phyloP scores from a whole-genome alignment of 2,329 filamentous ascomycete genomes.

The Tolypocladium album region DNA sequence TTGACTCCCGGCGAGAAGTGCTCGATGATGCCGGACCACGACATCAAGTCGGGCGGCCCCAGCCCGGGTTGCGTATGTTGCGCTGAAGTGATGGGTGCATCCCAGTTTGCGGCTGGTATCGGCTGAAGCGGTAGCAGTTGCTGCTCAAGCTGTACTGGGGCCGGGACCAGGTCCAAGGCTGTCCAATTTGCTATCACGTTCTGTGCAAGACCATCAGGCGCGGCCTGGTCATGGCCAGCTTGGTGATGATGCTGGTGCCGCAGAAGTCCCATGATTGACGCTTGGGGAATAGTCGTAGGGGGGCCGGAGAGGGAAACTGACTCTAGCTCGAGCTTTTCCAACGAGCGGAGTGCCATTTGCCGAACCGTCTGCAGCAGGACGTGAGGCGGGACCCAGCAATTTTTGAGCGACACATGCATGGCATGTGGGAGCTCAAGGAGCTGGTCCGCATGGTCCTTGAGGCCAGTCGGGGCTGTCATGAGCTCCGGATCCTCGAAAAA shows the following conservation, averaged over 20 bases:
- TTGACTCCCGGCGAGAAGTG: constrained; percentile 27
- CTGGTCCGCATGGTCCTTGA: constrained; percentile 19
- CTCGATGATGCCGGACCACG: constrained; percentile 31
- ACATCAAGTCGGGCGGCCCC: constrained; percentile 19
- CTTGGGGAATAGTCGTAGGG: constrained; percentile 15
- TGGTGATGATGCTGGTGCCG: background rate
- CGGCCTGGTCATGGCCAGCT: background rate
- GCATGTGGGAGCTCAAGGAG: constrained; percentile 45
- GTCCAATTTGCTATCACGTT: background rate
- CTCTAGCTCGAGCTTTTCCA: constrained; percentile 47
- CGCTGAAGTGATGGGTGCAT: background rate
- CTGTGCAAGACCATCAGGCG: background rate
- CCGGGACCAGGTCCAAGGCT: background rate
- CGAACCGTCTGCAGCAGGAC: constrained; percentile 41
- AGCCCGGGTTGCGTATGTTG: constrained; percentile 1
- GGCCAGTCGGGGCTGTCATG: constrained; percentile 19
- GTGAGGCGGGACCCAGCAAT: constrained; percentile 57
- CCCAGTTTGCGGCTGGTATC: background rate
- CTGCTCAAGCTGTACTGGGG: no score
- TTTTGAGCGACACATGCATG: constrained; percentile 50
- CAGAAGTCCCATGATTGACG: constrained; percentile 3
- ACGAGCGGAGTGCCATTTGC: constrained; percentile 30
- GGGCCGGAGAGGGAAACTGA: constrained; percentile 53
- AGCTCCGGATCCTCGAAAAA: constrained; percentile 24
- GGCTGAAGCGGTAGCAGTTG: background rate